Evolutionary conservation across 1,284 basidiomycete species (phyloP).

Genomic region (Rhodotorula sp.): DNA sequence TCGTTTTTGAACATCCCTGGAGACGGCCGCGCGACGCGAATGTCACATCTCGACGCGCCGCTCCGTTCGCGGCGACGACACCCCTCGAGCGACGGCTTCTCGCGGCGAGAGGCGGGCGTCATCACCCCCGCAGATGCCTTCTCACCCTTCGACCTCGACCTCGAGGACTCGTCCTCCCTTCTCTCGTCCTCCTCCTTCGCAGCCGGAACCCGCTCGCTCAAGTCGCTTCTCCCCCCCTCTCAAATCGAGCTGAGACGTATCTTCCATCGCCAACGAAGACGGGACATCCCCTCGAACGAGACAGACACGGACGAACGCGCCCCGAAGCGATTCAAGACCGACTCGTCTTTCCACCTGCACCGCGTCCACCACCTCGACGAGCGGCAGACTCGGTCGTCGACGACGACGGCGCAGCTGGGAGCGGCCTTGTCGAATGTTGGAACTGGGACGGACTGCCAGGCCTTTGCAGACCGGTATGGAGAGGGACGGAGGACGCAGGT

Average conservation of each 20-base stretch:
- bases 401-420: neutral
- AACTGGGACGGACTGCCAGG: neutral
- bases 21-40: constrained; percentile 1
- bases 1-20: too few species aligned
- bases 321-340: neutral
- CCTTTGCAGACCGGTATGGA: neutral
- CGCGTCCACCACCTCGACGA: neutral
- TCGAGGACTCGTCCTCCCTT: neutral
- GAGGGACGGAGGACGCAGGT: neutral
- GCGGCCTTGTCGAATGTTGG: neutral
- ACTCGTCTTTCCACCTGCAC: neutral
- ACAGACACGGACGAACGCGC: neutral
- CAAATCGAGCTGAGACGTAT: constrained; percentile 7
- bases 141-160: neutral
- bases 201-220: neutral
- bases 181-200: neutral
- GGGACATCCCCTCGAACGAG: neutral
- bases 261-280: neutral
- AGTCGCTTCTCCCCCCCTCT: neutral
- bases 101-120: neutral
- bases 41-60: constrained; percentile 30
- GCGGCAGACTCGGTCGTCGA: neutral
- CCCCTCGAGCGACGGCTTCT: neutral
- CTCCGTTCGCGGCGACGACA: constrained; percentile 15
- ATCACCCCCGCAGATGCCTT: neutral